Evolutionary conservation across 2,329 filamentous ascomycete genomes (phyloP).

Genomic region (Xylaria multiplex): DNA sequence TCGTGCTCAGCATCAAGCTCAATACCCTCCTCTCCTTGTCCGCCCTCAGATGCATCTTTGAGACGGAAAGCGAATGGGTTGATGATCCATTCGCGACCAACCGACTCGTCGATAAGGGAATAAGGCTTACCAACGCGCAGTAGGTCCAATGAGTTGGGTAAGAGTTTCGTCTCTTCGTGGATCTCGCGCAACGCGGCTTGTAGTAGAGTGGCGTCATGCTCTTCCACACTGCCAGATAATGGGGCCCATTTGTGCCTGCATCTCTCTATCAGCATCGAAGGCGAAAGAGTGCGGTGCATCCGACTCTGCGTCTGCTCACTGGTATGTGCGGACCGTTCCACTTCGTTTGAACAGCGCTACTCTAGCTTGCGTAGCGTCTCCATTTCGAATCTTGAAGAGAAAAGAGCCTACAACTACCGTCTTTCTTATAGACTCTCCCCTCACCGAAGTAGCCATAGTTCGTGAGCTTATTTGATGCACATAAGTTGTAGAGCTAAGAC

Average conservation of each 20-base stretch:
- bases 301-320: conserved; percentile 53
- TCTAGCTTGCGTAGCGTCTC: conserved; percentile 51
- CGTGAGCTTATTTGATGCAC: conserved; percentile 12
- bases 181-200: conserved; percentile 71
- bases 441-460: conserved; percentile 27
- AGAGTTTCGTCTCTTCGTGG: conserved; percentile 69
- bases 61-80: conserved; percentile 70
- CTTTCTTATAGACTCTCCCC: conserved; percentile 42
- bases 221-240: conserved; percentile 69
- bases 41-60: conserved; percentile 51
- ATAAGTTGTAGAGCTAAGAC: conserved; percentile 3
- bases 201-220: conserved; percentile 61
- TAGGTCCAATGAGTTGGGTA: conserved; percentile 57
- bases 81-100: conserved; percentile 69
- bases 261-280: conserved; percentile 8
- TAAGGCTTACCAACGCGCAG: conserved; percentile 69
- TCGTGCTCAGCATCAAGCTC: conserved; percentile 71
- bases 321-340: conserved; percentile 67
- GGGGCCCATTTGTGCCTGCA: conserved; percentile 66
- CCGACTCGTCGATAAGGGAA: conserved; percentile 61
- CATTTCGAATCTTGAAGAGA: conserved; percentile 58
- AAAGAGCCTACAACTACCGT: conserved; percentile 61
- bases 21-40: conserved; percentile 58
- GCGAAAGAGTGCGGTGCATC: neutral
- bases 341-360: conserved; percentile 73